Conservation (phyloP, 2,329 filamentous ascomycete species). For the Thelonectria rubi region DNA sequence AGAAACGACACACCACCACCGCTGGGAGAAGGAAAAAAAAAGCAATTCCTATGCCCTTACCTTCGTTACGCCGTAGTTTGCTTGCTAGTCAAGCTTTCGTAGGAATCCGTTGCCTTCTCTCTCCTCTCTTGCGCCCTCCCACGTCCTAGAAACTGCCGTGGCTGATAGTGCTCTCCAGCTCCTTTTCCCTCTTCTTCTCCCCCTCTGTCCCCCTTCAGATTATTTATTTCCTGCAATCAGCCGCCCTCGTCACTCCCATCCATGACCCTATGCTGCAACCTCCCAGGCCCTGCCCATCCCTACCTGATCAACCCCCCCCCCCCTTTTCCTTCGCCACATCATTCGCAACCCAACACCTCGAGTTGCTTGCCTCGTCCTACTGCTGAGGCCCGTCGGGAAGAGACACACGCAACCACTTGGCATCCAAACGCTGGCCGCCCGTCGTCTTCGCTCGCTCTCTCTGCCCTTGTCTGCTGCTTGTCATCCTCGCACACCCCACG, state of each 20-base stretch:
- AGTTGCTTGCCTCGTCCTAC: slow-evolving; percentile 42
- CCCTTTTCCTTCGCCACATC: too few relatives aligned
- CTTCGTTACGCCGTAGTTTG: slow-evolving; percentile 36
- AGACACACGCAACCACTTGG: slow-evolving; percentile 29
- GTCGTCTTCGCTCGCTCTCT: slow-evolving; percentile 17
- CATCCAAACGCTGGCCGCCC: slow-evolving; percentile 24
- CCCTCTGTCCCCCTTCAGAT: slow-evolving; percentile 16
- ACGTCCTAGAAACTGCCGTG: slow-evolving; percentile 8
- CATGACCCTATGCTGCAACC: slow-evolving; percentile 22
- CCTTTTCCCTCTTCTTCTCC: slow-evolving; percentile 3
- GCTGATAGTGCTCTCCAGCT: slow-evolving; percentile 29
- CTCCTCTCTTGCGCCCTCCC: slow-evolving; percentile 33
- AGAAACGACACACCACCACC: neutral
- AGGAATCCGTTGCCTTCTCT: slow-evolving; percentile 37
- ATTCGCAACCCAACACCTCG: too few relatives aligned
- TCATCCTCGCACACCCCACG: slow-evolving; percentile 27
- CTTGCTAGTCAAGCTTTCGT: slow-evolving; percentile 37
- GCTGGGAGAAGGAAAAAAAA: slow-evolving; percentile 27
- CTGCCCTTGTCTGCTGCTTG: neutral
- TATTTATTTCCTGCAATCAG: slow-evolving; percentile 19
- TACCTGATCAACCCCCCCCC: neutral
- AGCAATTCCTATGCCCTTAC: slow-evolving; percentile 37
- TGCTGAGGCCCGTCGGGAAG: slow-evolving; percentile 32
- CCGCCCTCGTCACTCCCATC: slow-evolving; percentile 18
- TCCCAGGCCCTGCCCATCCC: slow-evolving; percentile 25